These are phyloP conservation scores for Ceratobasidium sp. DNA, from an alignment of 1,284 basidiomycete genomes.

Conservation along the genomic window DNA sequence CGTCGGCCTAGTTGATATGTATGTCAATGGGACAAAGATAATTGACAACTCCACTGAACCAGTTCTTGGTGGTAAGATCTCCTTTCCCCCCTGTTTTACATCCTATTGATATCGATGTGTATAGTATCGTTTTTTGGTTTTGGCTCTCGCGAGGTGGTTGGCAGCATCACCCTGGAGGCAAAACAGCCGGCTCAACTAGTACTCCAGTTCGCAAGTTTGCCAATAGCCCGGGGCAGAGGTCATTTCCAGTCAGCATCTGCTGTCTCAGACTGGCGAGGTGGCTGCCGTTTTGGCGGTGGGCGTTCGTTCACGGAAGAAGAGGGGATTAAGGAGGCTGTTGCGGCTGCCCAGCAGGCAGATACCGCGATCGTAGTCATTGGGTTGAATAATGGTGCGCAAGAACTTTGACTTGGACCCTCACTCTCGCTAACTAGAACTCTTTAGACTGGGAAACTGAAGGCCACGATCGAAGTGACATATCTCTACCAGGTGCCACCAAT, in stretches of 20 bases:
- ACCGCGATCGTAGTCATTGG: constrained; percentile 73
- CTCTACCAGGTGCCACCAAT: constrained; percentile 66
- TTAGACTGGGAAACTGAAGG: constrained; percentile 80
- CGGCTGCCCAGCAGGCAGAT: constrained; percentile 70
- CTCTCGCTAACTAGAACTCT: too few species aligned
- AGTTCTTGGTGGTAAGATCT: constrained; percentile 47
- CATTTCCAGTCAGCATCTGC: constrained; percentile 49
- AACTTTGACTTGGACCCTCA: too few species aligned
- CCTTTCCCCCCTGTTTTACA: constrained; percentile 17
- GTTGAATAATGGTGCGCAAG: constrained; percentile 65
- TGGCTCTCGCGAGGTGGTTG: constrained; percentile 51
- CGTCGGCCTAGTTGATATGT: constrained; percentile 65
- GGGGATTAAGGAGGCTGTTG: constrained; percentile 70
- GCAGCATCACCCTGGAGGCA: constrained; percentile 51
- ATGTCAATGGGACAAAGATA: constrained; percentile 64
- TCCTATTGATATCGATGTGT: constrained; percentile 21
- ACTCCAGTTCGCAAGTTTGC: constrained; percentile 58
- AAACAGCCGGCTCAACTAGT: constrained; percentile 62
- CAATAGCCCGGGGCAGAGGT: constrained; percentile 54
- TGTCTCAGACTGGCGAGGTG: constrained; percentile 58
- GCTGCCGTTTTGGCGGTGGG: constrained; percentile 63
- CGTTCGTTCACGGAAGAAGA: constrained; percentile 65
- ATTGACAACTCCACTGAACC: constrained; percentile 61
- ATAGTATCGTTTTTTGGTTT: constrained; percentile 53
- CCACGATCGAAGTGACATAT: constrained; percentile 71